Conservation (phyloP, 2,329 filamentous ascomycete species). For the Ceratocystis alfenasii region DNA sequence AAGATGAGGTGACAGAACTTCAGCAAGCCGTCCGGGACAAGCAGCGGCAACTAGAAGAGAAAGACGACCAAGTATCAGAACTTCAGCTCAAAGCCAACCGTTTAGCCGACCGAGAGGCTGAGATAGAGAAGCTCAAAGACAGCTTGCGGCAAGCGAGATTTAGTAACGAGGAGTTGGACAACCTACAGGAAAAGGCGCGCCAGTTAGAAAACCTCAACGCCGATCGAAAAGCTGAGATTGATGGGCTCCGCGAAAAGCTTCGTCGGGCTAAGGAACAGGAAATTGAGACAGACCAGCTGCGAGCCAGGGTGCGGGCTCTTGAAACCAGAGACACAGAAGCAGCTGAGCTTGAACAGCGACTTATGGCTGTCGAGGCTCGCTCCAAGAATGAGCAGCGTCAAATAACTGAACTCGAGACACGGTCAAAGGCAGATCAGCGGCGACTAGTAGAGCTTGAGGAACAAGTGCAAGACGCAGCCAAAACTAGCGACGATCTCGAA, state of each 20-base stretch:
- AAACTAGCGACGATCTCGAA: conserved; percentile 38
- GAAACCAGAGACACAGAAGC: conserved; percentile 18
- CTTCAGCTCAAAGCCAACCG: conserved; percentile 17
- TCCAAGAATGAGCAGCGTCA: conserved; percentile 44
- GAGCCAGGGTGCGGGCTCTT: conserved; percentile 9
- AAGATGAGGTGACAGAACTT: conserved; percentile 27
- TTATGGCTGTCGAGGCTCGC: conserved; percentile 42
- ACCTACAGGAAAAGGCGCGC: conserved; percentile 17
- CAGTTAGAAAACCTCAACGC: conserved; percentile 14
- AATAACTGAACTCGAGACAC: conserved; percentile 45
- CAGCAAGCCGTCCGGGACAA: conserved; percentile 29
- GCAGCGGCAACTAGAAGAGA: background rate
- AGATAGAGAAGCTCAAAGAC: conserved; percentile 19
- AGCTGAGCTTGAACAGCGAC: conserved; percentile 34
- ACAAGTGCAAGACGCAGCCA: conserved; percentile 29
- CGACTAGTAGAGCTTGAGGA: conserved; percentile 45
- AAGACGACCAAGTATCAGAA: conserved; percentile 12
- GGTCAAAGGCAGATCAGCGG: conserved; percentile 44
- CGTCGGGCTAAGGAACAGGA: conserved; percentile 18
- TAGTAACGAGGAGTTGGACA: conserved; percentile 3
- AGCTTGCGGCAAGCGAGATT: conserved; percentile 13
- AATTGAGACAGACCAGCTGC: conserved; percentile 19
- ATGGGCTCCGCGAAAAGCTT: conserved; percentile 14
- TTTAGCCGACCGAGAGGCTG: conserved; percentile 17
- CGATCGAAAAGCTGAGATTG: conserved; percentile 17